Conservation (phyloP, 2,329 filamentous ascomycete genomes). For the Scytalidium sp. region DNA sequence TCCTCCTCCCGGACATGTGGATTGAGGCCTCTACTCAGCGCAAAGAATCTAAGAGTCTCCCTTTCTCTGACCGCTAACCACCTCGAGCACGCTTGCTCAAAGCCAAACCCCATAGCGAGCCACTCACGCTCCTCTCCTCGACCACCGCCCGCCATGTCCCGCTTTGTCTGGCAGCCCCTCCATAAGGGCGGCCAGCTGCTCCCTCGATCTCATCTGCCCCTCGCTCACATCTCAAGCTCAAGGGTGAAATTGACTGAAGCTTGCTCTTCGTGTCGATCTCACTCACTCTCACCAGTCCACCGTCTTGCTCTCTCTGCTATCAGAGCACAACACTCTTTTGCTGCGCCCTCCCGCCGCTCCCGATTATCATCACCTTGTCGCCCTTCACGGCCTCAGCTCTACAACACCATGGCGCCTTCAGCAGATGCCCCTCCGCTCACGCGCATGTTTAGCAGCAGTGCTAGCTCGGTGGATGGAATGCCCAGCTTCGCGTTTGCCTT, state of each 20-base stretch:
- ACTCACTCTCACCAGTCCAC: neutral
- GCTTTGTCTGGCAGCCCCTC: neutral
- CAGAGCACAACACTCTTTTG: neutral
- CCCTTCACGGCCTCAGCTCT: neutral
- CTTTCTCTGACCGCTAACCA: neutral
- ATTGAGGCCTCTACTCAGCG: neutral
- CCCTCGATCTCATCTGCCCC: neutral
- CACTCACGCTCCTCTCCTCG: neutral
- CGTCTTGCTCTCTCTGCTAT: neutral
- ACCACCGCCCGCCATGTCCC: neutral
- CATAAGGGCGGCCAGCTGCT: neutral
- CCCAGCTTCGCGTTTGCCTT: constrained; percentile 54
- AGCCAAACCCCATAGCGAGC: neutral
- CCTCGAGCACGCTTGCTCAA: neutral
- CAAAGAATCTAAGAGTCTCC: too few species aligned
- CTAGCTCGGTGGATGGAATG: neutral
- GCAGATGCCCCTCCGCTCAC: neutral
- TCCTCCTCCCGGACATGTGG: neutral
- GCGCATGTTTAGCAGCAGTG: neutral
- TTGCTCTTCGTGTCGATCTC: neutral
- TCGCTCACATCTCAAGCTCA: neutral
- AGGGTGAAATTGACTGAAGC: neutral
- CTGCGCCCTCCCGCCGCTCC: neutral
- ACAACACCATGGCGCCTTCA: neutral
- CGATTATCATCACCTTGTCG: neutral